phyloP scores from a whole-genome alignment of 208 protist genomes.

The Novymonas esmeraldas region DNA sequence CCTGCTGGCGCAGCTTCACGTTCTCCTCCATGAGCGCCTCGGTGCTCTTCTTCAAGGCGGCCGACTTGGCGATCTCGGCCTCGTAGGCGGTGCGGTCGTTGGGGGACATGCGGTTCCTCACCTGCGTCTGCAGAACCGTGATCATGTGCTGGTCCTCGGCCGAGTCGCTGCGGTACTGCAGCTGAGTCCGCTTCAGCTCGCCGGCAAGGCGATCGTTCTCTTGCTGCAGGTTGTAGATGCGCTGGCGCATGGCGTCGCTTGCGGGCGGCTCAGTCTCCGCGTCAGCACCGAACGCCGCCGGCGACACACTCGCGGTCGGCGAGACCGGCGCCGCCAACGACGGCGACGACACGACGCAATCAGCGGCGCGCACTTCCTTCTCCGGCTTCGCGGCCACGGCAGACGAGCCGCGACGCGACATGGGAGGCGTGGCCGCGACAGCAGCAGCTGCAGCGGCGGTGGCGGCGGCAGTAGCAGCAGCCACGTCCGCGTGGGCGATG shows the following conservation, averaged over 20 bases:
- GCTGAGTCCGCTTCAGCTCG: constrained; percentile 50
- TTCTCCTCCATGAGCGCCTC: constrained; percentile 41
- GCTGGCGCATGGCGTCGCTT: constrained; percentile 22
- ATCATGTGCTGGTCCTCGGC: constrained; percentile 51
- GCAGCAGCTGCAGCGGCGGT: not conserved
- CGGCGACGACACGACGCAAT: not conserved
- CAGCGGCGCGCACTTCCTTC: not conserved
- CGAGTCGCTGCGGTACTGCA: constrained; percentile 25
- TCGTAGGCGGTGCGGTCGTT: constrained; percentile 39
- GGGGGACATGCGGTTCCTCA: constrained; percentile 39
- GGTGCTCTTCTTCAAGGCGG: constrained; percentile 41
- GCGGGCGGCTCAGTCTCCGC: constrained; percentile 16
- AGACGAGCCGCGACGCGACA: too few species aligned
- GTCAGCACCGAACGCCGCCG: not conserved
- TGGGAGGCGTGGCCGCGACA: not conserved
- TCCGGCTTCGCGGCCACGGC: not conserved
- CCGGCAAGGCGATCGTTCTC: constrained; percentile 46
- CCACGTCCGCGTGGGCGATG: not conserved
- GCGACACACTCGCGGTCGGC: not conserved
- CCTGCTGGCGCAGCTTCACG: constrained; percentile 15
- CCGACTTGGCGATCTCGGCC: constrained; percentile 37
- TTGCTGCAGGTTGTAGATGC: constrained; percentile 44
- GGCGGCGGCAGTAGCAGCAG: not conserved
- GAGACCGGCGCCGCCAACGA: not conserved
- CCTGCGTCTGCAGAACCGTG: constrained; percentile 39